Conservation (phyloP, 225 moss, liverwort and hornwort genomes). For the Asterella californica region DNA sequence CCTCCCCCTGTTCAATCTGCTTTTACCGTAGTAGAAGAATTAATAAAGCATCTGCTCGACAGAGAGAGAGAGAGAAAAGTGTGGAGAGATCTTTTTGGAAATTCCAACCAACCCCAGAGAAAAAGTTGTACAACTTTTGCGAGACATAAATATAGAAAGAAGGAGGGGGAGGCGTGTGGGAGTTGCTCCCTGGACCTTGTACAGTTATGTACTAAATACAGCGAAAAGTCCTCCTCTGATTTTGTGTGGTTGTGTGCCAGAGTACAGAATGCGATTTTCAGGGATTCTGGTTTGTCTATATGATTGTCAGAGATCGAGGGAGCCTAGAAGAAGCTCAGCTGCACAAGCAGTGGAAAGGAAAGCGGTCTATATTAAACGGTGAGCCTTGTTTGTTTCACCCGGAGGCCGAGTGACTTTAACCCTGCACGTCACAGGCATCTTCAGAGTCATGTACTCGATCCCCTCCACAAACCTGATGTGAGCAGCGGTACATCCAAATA, state of each 20-base stretch:
- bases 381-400: background rate
- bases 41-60: no score
- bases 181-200: background rate
- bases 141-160: background rate
- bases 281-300: conserved; percentile 5
- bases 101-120: no score
- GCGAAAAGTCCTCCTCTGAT: conserved; percentile 10
- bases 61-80: no score
- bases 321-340: background rate
- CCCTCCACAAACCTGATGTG: no score
- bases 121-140: no score
- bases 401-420: background rate
- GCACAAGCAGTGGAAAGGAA: no score
- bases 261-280: background rate
- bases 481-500: background rate
- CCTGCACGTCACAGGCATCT: background rate
- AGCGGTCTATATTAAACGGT: background rate
- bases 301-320: conserved; percentile 11
- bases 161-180: background rate
- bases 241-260: background rate
- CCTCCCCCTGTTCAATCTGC: no score
- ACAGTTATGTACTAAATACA: conserved; percentile 4
- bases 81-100: no score
- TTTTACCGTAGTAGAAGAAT: no score
- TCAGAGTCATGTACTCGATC: background rate